Evolutionary conservation across 2,329 filamentous ascomycete genomes (phyloP).

Genomic region (Diaporthe citri): DNA sequence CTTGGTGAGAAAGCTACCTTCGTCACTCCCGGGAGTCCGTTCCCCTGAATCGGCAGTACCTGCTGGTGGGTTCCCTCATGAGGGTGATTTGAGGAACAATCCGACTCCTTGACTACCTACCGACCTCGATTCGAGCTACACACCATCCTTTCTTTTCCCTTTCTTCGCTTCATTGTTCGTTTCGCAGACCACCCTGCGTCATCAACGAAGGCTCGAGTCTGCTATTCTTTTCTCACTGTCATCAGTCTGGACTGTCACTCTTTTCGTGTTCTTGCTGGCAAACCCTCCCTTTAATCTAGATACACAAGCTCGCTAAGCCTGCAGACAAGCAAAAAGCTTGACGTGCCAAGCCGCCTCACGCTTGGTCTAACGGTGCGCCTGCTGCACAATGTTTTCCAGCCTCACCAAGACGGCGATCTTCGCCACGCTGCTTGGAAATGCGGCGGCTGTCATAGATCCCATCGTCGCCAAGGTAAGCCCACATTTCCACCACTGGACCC

Average conservation of each 20-base stretch:
- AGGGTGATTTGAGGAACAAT: slow-evolving; percentile 10
- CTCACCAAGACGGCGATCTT: slow-evolving; percentile 36
- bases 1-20: slow-evolving; percentile 7
- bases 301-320: slow-evolving; percentile 76
- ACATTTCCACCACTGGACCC: slow-evolving; percentile 59
- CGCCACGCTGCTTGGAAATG: slow-evolving; percentile 36
- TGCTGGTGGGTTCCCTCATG: slow-evolving; percentile 16
- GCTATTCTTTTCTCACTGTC: background rate
- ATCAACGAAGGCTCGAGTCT: slow-evolving; percentile 24
- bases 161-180: slow-evolving; percentile 3
- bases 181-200: slow-evolving; percentile 7
- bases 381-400: slow-evolving; percentile 16
- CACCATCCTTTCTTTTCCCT: background rate
- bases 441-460: slow-evolving; percentile 35
- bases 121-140: background rate
- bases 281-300: slow-evolving; percentile 6
- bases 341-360: slow-evolving; percentile 14
- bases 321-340: slow-evolving; percentile 65
- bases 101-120: background rate
- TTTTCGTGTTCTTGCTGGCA: slow-evolving; percentile 26
- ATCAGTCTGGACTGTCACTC: slow-evolving; percentile 29
- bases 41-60: slow-evolving; percentile 8
- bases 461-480: slow-evolving; percentile 38
- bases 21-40: background rate
- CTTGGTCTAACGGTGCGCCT: background rate